phyloP scores from a whole-genome alignment of 768 basidiomycete genomes.

The Tremella yokohamensis region DNA sequence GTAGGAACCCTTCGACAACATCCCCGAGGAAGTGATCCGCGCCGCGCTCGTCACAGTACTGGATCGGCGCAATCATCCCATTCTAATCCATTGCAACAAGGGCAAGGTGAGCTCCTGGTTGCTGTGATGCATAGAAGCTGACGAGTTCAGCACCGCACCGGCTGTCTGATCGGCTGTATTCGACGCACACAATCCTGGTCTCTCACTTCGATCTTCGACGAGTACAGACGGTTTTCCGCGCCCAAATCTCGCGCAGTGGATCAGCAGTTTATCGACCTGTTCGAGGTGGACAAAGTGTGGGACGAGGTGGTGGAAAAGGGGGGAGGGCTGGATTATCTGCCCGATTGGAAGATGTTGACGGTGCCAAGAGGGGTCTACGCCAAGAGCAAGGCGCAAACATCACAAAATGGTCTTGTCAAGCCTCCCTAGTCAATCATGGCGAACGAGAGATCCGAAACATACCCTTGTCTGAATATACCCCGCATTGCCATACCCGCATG shows the following conservation, averaged over 20 bases:
- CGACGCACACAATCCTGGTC: slow-evolving; percentile 52
- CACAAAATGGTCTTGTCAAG: no score
- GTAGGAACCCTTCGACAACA: slow-evolving; percentile 46
- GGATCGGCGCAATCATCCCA: slow-evolving; percentile 52
- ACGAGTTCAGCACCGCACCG: slow-evolving; percentile 51
- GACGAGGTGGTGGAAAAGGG: slow-evolving; percentile 28
- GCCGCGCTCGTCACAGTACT: slow-evolving; percentile 50
- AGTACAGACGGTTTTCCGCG: slow-evolving; percentile 50
- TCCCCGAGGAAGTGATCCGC: slow-evolving; percentile 52
- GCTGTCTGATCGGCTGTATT: slow-evolving; percentile 53
- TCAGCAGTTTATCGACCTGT: slow-evolving; percentile 53
- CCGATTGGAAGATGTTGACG: slow-evolving; percentile 39
- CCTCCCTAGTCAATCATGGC: no score
- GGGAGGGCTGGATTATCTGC: slow-evolving; percentile 36
- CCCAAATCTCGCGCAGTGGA: slow-evolving; percentile 53
- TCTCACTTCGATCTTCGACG: slow-evolving; percentile 48
- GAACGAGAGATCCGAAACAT: no score
- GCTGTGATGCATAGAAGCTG: not conserved
- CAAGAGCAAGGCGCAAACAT: no score
- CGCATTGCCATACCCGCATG: no score
- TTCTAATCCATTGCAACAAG: slow-evolving; percentile 54
- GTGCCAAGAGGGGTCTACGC: slow-evolving; percentile 14
- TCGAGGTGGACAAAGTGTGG: slow-evolving; percentile 44
- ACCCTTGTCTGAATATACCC: no score
- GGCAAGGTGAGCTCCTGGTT: slow-evolving; percentile 49